Conservation (phyloP, 208 protist genomes). For the Leishmania guyanensis region DNA sequence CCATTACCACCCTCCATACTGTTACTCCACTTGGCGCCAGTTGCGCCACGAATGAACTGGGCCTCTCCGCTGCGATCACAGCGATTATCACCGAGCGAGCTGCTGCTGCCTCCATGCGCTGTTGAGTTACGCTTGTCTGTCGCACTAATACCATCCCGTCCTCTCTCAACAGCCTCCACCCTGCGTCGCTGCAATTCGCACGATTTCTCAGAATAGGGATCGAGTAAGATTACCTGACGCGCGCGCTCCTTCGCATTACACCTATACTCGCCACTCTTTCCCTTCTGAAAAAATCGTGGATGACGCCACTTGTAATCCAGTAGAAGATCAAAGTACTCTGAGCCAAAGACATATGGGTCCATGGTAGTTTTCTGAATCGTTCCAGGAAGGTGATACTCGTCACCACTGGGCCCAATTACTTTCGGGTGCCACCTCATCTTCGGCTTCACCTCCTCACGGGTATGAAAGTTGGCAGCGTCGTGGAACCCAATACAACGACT, state of each 20-base stretch:
- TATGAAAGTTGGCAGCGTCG: constrained; percentile 75
- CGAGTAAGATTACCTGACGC: constrained; percentile 68
- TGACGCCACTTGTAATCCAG: constrained; percentile 86
- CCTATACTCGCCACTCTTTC: constrained; percentile 32
- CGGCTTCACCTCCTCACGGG: constrained; percentile 74
- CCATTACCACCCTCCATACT: constrained; percentile 3
- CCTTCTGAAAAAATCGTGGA: constrained; percentile 32
- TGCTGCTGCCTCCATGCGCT: constrained; percentile 1
- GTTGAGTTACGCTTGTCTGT: constrained; percentile 6
- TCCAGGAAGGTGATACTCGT: constrained; percentile 57
- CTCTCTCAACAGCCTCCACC: constrained; percentile 43
- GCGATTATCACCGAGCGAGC: constrained; percentile 4
- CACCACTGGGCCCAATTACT: constrained; percentile 37
- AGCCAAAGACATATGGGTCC: constrained; percentile 88
- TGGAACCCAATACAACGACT: constrained; percentile 76
- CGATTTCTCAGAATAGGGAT: constrained; percentile 81
- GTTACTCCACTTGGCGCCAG: constrained; percentile 15
- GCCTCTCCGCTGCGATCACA: constrained; percentile 70
- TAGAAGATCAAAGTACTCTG: constrained; percentile 85
- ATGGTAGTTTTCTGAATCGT: constrained; percentile 72
- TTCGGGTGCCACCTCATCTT: constrained; percentile 37
- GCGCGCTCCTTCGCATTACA: constrained; percentile 69
- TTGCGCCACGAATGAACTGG: constrained; percentile 54
- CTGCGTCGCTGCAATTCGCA: constrained; percentile 47
- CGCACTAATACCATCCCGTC: constrained; percentile 35